Conservation (phyloP, 306 rosid genomes). For the Coriaria nepalensis region DNA sequence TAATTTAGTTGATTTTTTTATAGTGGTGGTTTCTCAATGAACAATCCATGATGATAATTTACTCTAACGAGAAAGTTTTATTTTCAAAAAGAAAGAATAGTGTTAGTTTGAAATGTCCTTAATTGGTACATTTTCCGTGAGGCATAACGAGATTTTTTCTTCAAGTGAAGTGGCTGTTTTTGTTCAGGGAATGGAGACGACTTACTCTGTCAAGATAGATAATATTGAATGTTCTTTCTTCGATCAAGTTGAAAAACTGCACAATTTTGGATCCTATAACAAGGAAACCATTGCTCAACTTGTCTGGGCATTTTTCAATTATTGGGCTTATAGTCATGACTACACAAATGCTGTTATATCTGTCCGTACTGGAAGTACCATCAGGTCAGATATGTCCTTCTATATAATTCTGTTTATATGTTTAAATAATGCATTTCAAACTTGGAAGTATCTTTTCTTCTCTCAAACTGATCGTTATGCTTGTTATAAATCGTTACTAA, state of each 20-base stretch:
- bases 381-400: conserved; percentile 39
- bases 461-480: not conserved
- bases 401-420: not conserved
- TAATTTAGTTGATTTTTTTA: too few species aligned
- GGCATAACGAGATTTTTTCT: not conserved
- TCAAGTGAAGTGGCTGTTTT: conserved; percentile 3
- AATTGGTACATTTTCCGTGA: too few species aligned
- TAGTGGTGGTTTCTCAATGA: too few species aligned
- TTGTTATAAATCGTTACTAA: not conserved
- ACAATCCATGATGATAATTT: too few species aligned
- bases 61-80: too few species aligned
- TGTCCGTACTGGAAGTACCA: conserved; percentile 63
- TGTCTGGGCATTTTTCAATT: conserved; percentile 86
- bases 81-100: too few species aligned
- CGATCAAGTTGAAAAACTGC: conserved; percentile 61
- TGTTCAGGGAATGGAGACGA: conserved; percentile 51
- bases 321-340: conserved; percentile 95
- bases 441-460: too few species aligned
- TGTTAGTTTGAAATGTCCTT: too few species aligned
- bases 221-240: conserved; percentile 60
- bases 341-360: conserved; percentile 72
- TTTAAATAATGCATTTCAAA: not conserved
- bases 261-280: conserved; percentile 49
- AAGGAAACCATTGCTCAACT: conserved; percentile 69
- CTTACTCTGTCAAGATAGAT: conserved; percentile 55